These are phyloP conservation scores for Penicillium taxi DNA, from an alignment of 495 filamentous ascomycete genomes.

Conservation along the genomic window DNA sequence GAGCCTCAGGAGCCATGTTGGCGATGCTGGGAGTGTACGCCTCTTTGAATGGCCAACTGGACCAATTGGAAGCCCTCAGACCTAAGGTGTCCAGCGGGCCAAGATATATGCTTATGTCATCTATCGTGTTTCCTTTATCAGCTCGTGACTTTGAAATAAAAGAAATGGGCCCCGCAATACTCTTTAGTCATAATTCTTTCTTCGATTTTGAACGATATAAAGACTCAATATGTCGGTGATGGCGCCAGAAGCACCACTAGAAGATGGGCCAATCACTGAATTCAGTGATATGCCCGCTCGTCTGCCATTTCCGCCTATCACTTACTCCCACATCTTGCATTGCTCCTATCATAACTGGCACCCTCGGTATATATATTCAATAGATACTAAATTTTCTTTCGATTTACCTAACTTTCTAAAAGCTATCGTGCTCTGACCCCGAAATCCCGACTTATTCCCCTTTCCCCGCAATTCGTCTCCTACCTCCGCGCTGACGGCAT, in stretches of 20 bases:
- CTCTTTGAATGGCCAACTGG: constrained; percentile 3
- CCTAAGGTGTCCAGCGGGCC: too few relatives aligned
- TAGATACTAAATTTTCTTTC: too few relatives aligned
- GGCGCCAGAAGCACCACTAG: constrained; percentile 12
- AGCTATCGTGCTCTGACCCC: constrained; percentile 76
- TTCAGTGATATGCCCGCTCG: constrained; percentile 20
- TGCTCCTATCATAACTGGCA: constrained; percentile 95
- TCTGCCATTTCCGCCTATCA: constrained; percentile 74
- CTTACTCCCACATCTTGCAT: constrained; percentile 77
- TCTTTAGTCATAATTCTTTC: constrained; percentile 1
- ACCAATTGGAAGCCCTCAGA: neutral
- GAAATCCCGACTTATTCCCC: constrained; percentile 74
- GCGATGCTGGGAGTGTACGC: constrained; percentile 1
- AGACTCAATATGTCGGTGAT: constrained; percentile 27
- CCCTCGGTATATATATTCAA: constrained; percentile 34
- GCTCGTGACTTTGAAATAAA: constrained; percentile 19
- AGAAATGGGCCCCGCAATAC: constrained; percentile 18
- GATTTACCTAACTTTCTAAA: neutral
- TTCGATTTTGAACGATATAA: neutral
- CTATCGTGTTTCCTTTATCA: constrained; percentile 27
- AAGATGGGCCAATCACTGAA: constrained; percentile 10
- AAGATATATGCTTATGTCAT: constrained; percentile 7
- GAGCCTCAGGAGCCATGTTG: constrained; percentile 50
- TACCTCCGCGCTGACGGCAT: constrained; percentile 95
- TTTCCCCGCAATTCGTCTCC: constrained; percentile 63